These are phyloP conservation scores for Ophiosphaerella korrae DNA, from an alignment of 2,329 filamentous ascomycete genomes.

Conservation along the genomic window DNA sequence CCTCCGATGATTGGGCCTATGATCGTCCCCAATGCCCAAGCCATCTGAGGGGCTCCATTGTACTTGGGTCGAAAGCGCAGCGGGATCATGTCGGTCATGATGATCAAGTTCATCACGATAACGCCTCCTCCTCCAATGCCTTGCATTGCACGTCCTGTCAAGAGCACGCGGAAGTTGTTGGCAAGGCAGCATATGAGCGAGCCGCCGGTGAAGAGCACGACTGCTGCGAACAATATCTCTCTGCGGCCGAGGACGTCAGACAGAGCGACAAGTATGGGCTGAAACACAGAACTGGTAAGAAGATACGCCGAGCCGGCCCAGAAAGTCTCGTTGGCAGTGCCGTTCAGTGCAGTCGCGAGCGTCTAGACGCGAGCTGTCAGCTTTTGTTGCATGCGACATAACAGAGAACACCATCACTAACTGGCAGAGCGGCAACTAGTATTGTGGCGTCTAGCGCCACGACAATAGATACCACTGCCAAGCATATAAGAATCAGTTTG, in stretches of 20 bases:
- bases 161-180: background rate
- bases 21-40: background rate
- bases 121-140: background rate
- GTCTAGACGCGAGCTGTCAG: background rate
- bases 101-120: background rate
- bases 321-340: background rate
- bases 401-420: no score
- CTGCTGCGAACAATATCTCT: background rate
- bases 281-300: background rate
- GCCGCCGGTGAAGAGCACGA: background rate
- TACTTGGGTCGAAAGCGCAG: background rate
- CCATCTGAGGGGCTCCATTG: background rate
- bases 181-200: background rate
- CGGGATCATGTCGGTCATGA: background rate
- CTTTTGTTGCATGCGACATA: no score
- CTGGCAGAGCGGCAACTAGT: no score
- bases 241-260: background rate
- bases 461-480: no score
- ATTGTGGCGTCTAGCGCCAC: no score
- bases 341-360: background rate
- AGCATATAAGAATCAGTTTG: no score
- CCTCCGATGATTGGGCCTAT: background rate
- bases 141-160: background rate
- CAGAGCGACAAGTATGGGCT: background rate
- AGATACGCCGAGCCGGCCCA: background rate